Base-by-base conservation (phyloP, 495 filamentous ascomycete genomes). In the Parmelia sp. region DNA sequence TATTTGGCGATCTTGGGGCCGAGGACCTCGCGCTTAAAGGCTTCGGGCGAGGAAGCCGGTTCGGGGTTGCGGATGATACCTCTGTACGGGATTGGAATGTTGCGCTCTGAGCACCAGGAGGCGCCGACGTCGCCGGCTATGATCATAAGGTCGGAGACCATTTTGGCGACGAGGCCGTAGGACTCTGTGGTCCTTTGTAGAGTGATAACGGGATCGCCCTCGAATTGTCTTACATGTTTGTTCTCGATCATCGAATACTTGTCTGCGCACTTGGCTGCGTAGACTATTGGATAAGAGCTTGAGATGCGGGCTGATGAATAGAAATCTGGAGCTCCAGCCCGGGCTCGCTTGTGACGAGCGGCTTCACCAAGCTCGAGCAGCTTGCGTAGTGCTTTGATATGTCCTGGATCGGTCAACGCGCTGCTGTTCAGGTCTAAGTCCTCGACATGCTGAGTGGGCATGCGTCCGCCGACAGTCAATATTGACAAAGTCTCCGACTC, bases 31-130 rank as follows among this genome's bases (percentile, higher is more conserved):
- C 37, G 35, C 29, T 60, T 62, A 31, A 58, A 71, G 51, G 55
- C 60, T 64, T 63, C 65, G 23, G 63, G 53, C 21, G 62, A 27
- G 21, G 70, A 71, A 2, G 77, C 72, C 49, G 82, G 79, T 42
- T 82, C 75, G 8, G 87, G 84, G 61, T 86, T 80, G 55, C 80
- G 81, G 66, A 86, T 79, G 10, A 88, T 84, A 47, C 86, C 82
- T 58, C 91, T 83, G 74, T 88, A 97, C 21, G 91, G 82, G 59
- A 84, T 81, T 4, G 95, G 92, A 42, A 98, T 90, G 61, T 83
- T 79, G 42, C 92, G 87, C 45, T 85, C 80, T 21, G 80, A 70
- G 70, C 87, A 90, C 88, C 90, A 98, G 44, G 73, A 74, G 10
- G 86, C 92, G 4, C 85, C 86, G 25, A 89, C 76, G 69, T 89